Base-by-base conservation (phyloP, 257 asterid genomes). In the Cinchona pubescens region DNA sequence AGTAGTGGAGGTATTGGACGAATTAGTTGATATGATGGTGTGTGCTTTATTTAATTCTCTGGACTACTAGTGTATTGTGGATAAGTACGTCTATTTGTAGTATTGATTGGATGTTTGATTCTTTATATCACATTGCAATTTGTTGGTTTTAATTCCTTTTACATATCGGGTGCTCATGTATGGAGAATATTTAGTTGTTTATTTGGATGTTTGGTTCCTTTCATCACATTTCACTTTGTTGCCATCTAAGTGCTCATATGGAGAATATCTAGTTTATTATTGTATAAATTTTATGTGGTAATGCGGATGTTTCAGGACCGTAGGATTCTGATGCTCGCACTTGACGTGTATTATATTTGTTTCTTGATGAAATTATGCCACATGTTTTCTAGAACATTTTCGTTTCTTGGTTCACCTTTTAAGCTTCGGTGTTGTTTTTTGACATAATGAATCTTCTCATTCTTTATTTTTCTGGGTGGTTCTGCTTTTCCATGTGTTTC, bases 301-400 rank as follows among this genome's bases (percentile, higher is more conserved):
- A 60, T 75, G 63, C 81, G 92, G 84, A 83, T 63, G 75, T 79
- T 72, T 81, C 48, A 86, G 86, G 81, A 55, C 90, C 85, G 78
- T 80, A 75, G 79, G 86, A 81, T 85, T 91, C 85, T 80, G 91
- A 86, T 93, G 88, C 96, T 82, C 61, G 71, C 82, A 78, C 80
- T 82, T 68, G 72, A 61, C 63, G 81, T 61, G 69, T 82, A 67
- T 75, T 81, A 53, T 85, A 80, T 77, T 79, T 78, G 75, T 79
- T 83, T 85, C 78, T 79, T 15, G 72, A 79, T 78, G 85, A 85
- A 72, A 83, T 75, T 86, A 76, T 69, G 70, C 79, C 51, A 58
- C 70, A 48, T 45, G 29, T 71, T 56, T 66, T 35, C 67, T 63
- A 58, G 77, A 76, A 66, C 62, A 45, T 65, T 58, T 53, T 53